A percentile compares a stretch with the other conserved stretches of the same genome.
These are phyloP conservation scores for Populus ilicifolia DNA, from an alignment of 345 rosid species.

Conservation along the genomic window DNA sequence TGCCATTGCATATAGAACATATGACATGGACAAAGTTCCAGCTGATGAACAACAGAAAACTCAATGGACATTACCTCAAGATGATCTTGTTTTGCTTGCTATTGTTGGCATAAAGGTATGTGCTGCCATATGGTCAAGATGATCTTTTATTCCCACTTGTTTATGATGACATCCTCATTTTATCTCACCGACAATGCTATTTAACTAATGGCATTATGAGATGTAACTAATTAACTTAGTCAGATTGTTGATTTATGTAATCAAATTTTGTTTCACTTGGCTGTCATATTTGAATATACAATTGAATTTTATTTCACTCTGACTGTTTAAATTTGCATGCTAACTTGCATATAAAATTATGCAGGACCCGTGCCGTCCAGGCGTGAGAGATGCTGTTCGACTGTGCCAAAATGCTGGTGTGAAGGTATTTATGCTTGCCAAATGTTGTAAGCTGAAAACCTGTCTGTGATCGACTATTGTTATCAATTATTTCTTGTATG, in stretches of 20 bases:
- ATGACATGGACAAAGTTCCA: slow-evolving; percentile 58
- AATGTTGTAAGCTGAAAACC: neutral
- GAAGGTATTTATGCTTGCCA: slow-evolving; percentile 18
- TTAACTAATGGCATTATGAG: neutral
- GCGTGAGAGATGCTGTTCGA: slow-evolving; percentile 27
- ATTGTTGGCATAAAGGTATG: slow-evolving; percentile 92
- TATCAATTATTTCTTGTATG: neutral
- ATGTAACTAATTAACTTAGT: neutral
- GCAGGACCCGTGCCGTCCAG: slow-evolving; percentile 36
- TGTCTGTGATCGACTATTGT: neutral
- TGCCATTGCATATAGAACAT: slow-evolving; percentile 81
- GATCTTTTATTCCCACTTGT: neutral
- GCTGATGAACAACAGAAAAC: slow-evolving; percentile 40
- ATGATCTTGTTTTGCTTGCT: slow-evolving; percentile 79
- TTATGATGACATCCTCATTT: neutral
- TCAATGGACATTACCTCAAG: slow-evolving; percentile 83
- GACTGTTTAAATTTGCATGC: neutral
- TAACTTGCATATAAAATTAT: neutral
- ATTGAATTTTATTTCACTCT: neutral
- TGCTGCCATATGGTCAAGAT: neutral
- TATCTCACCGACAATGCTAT: neutral
- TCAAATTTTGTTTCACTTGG: neutral
- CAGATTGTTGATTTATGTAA: neutral
- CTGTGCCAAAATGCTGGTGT: slow-evolving; percentile 35
- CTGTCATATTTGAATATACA: neutral